A percentile compares a stretch with the other conserved stretches of the same genome.
These are phyloP conservation scores for Kockiozyma suomiensis DNA, from an alignment of 805 yeast genomes.

Conservation along the genomic window DNA sequence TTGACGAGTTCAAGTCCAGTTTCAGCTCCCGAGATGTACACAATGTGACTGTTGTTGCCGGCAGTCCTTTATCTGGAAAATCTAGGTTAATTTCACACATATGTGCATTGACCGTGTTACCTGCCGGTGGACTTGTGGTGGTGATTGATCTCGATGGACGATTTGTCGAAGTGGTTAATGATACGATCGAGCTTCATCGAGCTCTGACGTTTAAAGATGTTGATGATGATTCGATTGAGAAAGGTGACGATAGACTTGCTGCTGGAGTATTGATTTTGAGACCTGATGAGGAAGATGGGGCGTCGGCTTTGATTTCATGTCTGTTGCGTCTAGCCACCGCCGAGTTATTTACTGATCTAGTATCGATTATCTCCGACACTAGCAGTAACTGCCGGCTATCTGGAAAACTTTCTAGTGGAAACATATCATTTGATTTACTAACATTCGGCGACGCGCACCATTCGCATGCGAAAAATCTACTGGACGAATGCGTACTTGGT, in stretches of 20 bases:
- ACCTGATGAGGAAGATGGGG: not conserved
- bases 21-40: not conserved
- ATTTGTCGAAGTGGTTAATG: not conserved
- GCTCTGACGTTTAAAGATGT: too few relatives aligned
- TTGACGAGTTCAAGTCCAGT: not conserved
- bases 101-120: constrained; percentile 2
- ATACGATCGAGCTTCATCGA: not conserved
- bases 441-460: not conserved
- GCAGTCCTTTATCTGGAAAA: constrained; percentile 30
- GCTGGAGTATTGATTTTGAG: constrained; percentile 5
- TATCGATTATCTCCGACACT: not conserved
- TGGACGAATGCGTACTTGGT: constrained; percentile 3
- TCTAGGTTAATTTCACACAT: constrained; percentile 14
- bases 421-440: not conserved
- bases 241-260: not conserved
- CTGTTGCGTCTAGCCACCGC: constrained; percentile 3
- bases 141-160: constrained; percentile 32
- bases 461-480: not conserved
- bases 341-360: not conserved
- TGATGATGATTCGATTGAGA: not conserved
- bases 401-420: not conserved
- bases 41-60: constrained; percentile 17
- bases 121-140: constrained; percentile 3
- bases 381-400: not conserved
- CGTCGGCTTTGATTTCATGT: not conserved